Evolutionary conservation across 2,329 filamentous ascomycete species (phyloP), one percentile per base, ranked within the genome.

Genomic region (Apiospora marii): DNA sequence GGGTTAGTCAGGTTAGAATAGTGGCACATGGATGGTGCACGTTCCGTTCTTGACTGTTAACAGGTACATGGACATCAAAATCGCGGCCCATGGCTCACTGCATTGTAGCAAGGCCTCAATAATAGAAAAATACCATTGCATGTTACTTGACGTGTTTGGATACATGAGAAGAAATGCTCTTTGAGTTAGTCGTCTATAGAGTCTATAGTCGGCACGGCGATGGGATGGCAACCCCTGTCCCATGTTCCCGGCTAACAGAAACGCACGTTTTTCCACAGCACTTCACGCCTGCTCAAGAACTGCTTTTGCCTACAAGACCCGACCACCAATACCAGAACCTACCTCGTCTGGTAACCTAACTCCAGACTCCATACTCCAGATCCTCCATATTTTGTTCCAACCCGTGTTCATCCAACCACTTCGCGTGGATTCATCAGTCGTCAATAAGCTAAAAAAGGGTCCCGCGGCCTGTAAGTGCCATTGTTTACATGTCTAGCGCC

Each of bases 281-380:
- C 19, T 64, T 64, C 58, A 64, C 34, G 34, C 34, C 58, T 41
- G 34, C 30, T 41, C 58, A 41, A 34, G 58, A 64, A 30, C 58
- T 41, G 58, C 58, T 64, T 64, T 64, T 64, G 16, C 58, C 58
- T 41, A 64, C 58, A 14, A 64, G 58, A 64, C 58, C 34, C 58
- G 37, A 64, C 58, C 58, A 64, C n/a, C 16, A 14, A 34, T 34
- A 41, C 37, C 30, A 37, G 37, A 64, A 41, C 58, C 58, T 64
- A n/a, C 58, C 58, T 64, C 58, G 27, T 51, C 49, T 13, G 49
- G 49, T n/a, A 51, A 49, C 48, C 22, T n/a, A 24, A 22, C 22
- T 64, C 34, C 34, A 64, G 41, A 37, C 58, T 64, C 22, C 22
- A 49, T 22, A 49, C 7, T 41, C 37, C 22, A 49, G 22, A 49